phyloP scores from a whole-genome alignment of 2,329 filamentous ascomycete genomes.

The Ceratocystiopsis minuta region DNA sequence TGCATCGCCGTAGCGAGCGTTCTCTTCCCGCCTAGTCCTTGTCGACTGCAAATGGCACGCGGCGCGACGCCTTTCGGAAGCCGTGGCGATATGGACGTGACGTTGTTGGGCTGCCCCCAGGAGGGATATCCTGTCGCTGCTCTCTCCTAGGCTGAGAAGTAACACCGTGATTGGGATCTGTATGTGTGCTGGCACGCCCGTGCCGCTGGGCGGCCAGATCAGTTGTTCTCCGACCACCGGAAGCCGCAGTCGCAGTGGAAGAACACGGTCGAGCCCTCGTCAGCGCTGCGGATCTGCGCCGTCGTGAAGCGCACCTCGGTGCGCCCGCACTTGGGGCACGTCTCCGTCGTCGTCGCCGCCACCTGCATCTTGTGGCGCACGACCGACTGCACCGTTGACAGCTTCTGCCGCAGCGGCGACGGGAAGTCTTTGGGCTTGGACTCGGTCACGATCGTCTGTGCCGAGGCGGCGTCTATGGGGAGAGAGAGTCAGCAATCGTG shows the following conservation, averaged over 20 bases:
- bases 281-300: constrained; percentile 74
- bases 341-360: constrained; percentile 47
- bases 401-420: constrained; percentile 70
- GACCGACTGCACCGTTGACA: constrained; percentile 70
- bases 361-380: constrained; percentile 61
- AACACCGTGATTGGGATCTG: no score
- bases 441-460: constrained; percentile 58
- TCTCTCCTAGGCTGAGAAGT: no score
- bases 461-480: constrained; percentile 49
- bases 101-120: no score
- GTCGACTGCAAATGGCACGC: no score
- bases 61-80: no score
- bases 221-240: constrained; percentile 53
- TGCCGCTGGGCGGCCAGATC: constrained; percentile 9
- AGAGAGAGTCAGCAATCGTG: background rate
- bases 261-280: constrained; percentile 88
- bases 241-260: constrained; percentile 76
- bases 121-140: no score
- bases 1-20: no score
- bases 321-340: constrained; percentile 64
- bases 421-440: constrained; percentile 88
- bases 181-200: background rate
- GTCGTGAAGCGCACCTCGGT: constrained; percentile 72
- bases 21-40: no score
- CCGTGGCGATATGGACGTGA: no score